Conservation (phyloP, 202 grass and related monocot genomes). For the Saccharum hybrid region DNA sequence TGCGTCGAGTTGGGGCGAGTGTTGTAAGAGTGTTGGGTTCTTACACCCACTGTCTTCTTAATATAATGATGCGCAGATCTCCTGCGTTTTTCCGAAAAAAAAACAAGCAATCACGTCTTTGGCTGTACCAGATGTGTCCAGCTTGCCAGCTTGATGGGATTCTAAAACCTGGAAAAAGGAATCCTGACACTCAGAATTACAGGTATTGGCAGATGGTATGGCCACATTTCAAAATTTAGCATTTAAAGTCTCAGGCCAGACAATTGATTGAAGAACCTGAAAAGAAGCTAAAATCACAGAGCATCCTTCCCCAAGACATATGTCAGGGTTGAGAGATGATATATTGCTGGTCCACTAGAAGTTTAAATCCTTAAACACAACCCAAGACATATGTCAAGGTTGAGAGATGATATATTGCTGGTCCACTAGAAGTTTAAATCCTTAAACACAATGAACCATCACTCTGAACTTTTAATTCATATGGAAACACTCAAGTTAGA, state of each 20-base stretch:
- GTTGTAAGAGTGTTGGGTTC: no score
- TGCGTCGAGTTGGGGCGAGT: no score
- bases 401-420: no score
- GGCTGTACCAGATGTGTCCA: conserved; percentile 82
- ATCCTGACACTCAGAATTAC: conserved; percentile 14
- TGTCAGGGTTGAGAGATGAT: conserved; percentile 2
- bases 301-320: background rate
- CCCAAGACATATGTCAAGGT: no score
- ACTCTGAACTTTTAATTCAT: conserved; percentile 14
- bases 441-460: background rate
- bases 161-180: conserved; percentile 82
- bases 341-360: background rate
- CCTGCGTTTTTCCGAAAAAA: background rate
- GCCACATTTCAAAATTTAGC: conserved; percentile 14
- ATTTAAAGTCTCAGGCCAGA: background rate
- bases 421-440: conserved; percentile 23
- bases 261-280: background rate
- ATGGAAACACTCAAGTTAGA: conserved; percentile 32
- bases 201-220: conserved; percentile 22
- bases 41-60: no score
- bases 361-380: no score
- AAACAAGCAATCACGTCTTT: conserved; percentile 86
- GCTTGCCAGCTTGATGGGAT: conserved; percentile 83
- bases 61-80: no score
- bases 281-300: conserved; percentile 22